Percentiles rank a stretch among this genome's conserved stretches.
These are phyloP conservation scores for Guyanaporus albipodus DNA, from an alignment of 768 basidiomycete genomes.

Conservation along the genomic window DNA sequence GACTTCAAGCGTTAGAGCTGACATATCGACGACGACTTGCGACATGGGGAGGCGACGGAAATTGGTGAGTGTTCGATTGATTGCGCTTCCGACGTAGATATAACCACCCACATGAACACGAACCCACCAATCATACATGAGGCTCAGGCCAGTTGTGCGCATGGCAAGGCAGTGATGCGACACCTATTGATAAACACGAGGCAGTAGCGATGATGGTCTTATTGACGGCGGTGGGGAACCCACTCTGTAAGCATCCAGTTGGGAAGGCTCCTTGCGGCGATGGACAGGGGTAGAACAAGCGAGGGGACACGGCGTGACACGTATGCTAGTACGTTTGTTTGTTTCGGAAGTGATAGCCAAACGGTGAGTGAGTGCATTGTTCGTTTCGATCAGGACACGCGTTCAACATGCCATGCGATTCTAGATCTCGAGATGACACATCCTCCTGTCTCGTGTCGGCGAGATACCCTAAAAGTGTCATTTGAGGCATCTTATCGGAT, in stretches of 20 bases:
- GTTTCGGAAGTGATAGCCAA: slow-evolving; percentile 1
- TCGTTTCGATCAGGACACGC: slow-evolving; percentile 17
- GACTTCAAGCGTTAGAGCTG: slow-evolving; percentile 29
- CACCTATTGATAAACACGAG: slow-evolving; percentile 25
- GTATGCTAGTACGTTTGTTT: slow-evolving; percentile 20
- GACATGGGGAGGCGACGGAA: slow-evolving; percentile 24
- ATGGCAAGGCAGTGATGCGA: slow-evolving; percentile 20
- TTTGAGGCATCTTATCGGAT: slow-evolving; percentile 21
- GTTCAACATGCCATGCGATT: slow-evolving; percentile 15
- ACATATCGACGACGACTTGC: slow-evolving; percentile 22
- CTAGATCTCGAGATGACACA: slow-evolving; percentile 1
- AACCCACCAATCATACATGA: slow-evolving; percentile 19
- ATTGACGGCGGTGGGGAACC: not conserved
- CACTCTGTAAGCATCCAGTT: slow-evolving; percentile 1
- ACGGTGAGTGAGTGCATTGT: not conserved
- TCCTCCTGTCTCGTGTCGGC: not conserved
- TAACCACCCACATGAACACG: slow-evolving; percentile 18
- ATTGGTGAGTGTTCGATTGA: slow-evolving; percentile 14
- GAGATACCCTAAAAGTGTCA: not conserved
- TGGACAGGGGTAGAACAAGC: slow-evolving; percentile 2
- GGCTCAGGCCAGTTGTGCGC: slow-evolving; percentile 28
- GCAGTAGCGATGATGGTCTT: slow-evolving; percentile 9
- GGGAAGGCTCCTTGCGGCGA: slow-evolving; percentile 22
- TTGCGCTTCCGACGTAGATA: slow-evolving; percentile 25
- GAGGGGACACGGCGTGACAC: not conserved